Percentiles rank a stretch among this genome's conserved stretches.
Evolutionary conservation across 1,139 yeast genomes (phyloP).

Genomic region (Candida mesenterica): DNA sequence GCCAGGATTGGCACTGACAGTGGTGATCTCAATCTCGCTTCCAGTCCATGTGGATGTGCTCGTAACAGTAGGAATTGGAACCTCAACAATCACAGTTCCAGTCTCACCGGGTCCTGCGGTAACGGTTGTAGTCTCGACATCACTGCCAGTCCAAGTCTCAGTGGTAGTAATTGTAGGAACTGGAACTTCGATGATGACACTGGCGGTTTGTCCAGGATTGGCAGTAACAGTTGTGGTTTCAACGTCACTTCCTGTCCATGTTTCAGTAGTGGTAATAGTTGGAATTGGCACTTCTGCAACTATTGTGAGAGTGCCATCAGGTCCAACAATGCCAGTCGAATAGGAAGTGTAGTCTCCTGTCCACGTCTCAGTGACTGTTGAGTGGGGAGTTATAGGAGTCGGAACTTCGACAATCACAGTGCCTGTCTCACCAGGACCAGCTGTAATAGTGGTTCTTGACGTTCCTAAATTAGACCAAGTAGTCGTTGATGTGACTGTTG

Average conservation of each 20-base stretch:
- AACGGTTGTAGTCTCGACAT: conserved; percentile 9
- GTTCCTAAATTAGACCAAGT: conserved; percentile 12
- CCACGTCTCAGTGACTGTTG: conserved; percentile 14
- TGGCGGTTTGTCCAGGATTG: conserved; percentile 8
- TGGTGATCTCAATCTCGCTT: conserved; percentile 3
- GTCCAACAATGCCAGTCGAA: conserved; percentile 9
- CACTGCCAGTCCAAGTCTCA: conserved; percentile 8
- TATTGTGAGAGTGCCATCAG: conserved; percentile 9
- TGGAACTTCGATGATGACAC: conserved; percentile 13
- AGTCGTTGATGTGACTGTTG: conserved; percentile 14
- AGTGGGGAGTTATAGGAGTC: conserved; percentile 5
- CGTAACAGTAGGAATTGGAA: conserved; percentile 11
- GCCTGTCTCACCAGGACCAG: conserved; percentile 10
- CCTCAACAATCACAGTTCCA: conserved; percentile 2
- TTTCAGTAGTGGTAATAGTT: conserved; percentile 9
- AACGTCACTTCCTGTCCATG: conserved; percentile 12
- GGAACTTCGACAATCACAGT: conserved; percentile 12
- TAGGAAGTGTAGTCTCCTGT: conserved; percentile 8
- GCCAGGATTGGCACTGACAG: conserved; percentile 1
- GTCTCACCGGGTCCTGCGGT: conserved; percentile 5
- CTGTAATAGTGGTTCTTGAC: conserved; percentile 11
- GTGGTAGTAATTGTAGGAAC: conserved; percentile 4
- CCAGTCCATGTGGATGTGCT: conserved; percentile 15
- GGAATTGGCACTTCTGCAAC: conserved; percentile 13
- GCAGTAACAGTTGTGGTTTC: conserved; percentile 9